phyloP scores from a whole-genome alignment of 208 protist species.

The Endotrypanum monterogeii region DNA sequence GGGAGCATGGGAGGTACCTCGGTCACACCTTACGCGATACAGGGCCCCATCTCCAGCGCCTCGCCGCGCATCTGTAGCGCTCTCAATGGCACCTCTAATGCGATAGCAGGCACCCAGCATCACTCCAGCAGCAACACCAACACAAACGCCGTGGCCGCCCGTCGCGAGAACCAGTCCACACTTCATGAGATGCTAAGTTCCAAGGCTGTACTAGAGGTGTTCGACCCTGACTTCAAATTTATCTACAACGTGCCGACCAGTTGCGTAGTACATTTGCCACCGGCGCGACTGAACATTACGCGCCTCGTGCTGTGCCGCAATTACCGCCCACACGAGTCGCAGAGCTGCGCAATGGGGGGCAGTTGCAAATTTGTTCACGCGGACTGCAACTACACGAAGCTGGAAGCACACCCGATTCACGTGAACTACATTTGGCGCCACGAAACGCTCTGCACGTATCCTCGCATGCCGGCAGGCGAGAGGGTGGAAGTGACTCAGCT shows the following conservation, averaged over 20 bases:
- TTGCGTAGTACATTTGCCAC: constrained; percentile 63
- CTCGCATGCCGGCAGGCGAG: constrained; percentile 42
- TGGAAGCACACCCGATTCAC: constrained; percentile 72
- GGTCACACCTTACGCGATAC: constrained; percentile 7
- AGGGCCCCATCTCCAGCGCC: background rate
- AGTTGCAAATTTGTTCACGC: constrained; percentile 86
- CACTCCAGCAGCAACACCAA: background rate
- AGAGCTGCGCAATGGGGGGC: constrained; percentile 59
- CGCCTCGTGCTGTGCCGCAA: constrained; percentile 85
- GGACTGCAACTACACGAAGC: constrained; percentile 50
- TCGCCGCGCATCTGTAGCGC: background rate
- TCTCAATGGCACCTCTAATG: background rate
- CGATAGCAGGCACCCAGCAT: background rate
- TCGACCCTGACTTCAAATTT: constrained; percentile 67
- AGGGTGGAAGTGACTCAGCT: constrained; percentile 23
- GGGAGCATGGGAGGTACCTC: background rate
- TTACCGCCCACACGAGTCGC: constrained; percentile 45
- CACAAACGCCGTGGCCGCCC: background rate
- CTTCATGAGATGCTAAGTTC: constrained; percentile 5
- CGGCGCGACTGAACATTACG: constrained; percentile 78
- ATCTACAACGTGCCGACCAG: constrained; percentile 60
- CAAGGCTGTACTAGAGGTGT: constrained; percentile 43
- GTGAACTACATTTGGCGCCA: constrained; percentile 84
- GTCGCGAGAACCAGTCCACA: constrained; percentile 10
- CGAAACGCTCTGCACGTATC: constrained; percentile 67